phyloP scores from a whole-genome alignment of 2,329 filamentous ascomycete species.

The Diaporthe vaccinii region DNA sequence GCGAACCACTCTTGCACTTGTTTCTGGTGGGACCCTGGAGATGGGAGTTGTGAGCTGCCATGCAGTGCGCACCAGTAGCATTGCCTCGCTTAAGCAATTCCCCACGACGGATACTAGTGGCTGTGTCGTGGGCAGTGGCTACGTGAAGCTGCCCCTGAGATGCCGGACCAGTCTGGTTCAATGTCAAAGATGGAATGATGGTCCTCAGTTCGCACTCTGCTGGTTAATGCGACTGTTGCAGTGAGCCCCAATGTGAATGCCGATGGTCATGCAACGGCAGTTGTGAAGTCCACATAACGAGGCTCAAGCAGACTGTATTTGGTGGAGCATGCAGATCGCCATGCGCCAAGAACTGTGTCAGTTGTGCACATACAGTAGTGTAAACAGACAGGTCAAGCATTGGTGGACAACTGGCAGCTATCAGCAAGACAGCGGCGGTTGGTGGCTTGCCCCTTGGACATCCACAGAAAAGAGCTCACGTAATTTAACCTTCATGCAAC shows the following conservation, averaged over 20 bases:
- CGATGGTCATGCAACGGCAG: not conserved
- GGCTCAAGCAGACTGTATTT: constrained; percentile 6
- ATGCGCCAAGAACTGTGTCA: not conserved
- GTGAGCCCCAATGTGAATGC: not conserved
- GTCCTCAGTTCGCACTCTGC: not conserved
- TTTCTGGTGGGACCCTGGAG: not conserved
- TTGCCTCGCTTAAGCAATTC: not conserved
- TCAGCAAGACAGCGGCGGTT: not conserved
- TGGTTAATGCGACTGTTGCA: not conserved
- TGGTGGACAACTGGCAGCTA: not conserved
- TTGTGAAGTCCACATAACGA: not conserved
- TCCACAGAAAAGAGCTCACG: constrained; percentile 4
- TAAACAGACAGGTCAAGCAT: not conserved
- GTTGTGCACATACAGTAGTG: not conserved
- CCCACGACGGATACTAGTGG: constrained; percentile 1
- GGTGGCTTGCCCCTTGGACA: constrained; percentile 25
- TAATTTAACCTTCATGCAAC: constrained; percentile 24
- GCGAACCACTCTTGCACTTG: not conserved
- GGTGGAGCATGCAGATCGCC: constrained; percentile 20
- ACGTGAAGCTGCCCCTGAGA: not conserved
- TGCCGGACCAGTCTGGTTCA: not conserved
- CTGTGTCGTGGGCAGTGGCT: not conserved
- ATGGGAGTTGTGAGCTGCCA: not conserved
- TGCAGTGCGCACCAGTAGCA: constrained; percentile 7
- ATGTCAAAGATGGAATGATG: not conserved